Base-by-base conservation (phyloP, 805 yeast genomes). In the Clavispora fructus region DNA sequence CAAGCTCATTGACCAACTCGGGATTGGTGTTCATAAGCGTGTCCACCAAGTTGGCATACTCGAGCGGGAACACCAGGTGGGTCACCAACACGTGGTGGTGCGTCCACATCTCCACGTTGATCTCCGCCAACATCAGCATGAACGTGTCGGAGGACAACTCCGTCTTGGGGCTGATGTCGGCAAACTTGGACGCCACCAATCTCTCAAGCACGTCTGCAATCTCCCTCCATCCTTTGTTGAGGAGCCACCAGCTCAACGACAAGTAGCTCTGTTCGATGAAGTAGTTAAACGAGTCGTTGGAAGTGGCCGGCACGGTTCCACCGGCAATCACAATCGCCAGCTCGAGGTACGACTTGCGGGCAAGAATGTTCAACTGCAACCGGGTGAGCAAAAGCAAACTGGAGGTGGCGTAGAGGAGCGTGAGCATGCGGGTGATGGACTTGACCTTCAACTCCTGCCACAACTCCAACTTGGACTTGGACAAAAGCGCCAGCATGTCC, bases 181-280 rank as follows among this genome's bases (percentile, higher is more conserved):
- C 76, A 61, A 89, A 88, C 23, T 80, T 82, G 29, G 71, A 72
- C 28, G 69, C 72, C 4, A 92, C 91, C 4, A 78, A 68, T 1
- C 63, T 59, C 56, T 80, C 79, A 27, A 88, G 78, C 17, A 74
- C 64, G 27, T 71, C 66, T 19, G 79, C 73, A 31, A 87, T 67
- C 30, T 73, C 68, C 19, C 73, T 56, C 90, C 94, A 89, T 0
- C 98, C 98, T 52, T 82, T 79, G 63, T 92, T 90, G 42, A 92
- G 71, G 40, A 92, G 64, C 97, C 97, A 92, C 97, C 97, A 92
- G 50, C 91, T 84, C 51, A 89, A 77, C 0, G 95, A 85, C 40
- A 92, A 71, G 61, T 86, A 92, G 42, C 89, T 85, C 57, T 94
- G 92, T 56, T 86, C 94, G 33, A 83, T 74, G 30, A 77, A 65